Conservation (phyloP, 805 yeast genomes). For the Wickerhamiella alocasiicola region DNA sequence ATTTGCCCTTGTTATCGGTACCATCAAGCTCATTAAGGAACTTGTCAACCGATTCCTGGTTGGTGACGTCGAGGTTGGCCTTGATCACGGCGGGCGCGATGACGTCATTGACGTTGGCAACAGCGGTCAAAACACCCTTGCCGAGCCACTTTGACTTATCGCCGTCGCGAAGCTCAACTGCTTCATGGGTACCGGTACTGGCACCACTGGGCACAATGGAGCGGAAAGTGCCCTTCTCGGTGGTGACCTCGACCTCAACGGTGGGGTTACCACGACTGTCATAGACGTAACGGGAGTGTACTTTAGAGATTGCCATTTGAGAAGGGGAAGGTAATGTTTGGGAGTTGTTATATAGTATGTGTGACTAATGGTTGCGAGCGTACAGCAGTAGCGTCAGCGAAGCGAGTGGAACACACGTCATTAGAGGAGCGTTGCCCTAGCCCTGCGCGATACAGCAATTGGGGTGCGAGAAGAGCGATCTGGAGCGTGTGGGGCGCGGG, state of each 20-base stretch:
- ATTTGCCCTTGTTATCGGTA: constrained; percentile 91
- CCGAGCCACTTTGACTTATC: constrained; percentile 97
- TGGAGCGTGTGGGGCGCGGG: no score
- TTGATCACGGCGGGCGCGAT: constrained; percentile 88
- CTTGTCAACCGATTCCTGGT: constrained; percentile 79
- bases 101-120: constrained; percentile 84
- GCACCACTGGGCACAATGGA: constrained; percentile 99
- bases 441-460: no score
- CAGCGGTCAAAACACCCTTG: constrained; percentile 97
- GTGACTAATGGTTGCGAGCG: not conserved
- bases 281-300: constrained; percentile 93
- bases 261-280: constrained; percentile 99
- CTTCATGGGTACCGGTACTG: constrained; percentile 98
- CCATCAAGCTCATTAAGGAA: constrained; percentile 84
- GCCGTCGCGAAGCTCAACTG: constrained; percentile 95
- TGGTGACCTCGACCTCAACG: constrained; percentile 93
- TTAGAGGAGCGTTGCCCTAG: no score
- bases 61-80: constrained; percentile 68
- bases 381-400: not conserved
- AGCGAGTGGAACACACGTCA: not conserved
- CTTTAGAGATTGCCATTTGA: constrained; percentile 74
- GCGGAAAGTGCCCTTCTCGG: constrained; percentile 88
- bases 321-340: no score
- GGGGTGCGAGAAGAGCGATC: no score
- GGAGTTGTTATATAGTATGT: not conserved